These are phyloP conservation scores for Neocatenulostroma microsporum DNA, from an alignment of 2,329 filamentous ascomycete genomes.

Conservation along the genomic window DNA sequence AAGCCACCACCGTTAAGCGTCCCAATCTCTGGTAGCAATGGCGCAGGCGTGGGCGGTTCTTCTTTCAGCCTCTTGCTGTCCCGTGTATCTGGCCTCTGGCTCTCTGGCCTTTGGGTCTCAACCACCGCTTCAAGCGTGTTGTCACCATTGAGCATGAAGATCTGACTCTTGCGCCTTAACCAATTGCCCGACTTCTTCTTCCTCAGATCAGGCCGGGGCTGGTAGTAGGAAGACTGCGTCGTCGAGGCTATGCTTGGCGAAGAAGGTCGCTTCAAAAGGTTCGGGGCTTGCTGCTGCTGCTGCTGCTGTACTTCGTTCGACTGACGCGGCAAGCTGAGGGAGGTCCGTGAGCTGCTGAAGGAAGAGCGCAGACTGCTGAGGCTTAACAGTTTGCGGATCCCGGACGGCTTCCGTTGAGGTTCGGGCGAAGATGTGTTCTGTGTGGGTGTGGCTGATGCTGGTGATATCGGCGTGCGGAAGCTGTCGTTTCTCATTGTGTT, in stretches of 20 bases:
- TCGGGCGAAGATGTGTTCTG: constrained; percentile 6
- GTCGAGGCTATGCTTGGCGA: constrained; percentile 20
- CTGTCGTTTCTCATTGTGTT: constrained; percentile 12
- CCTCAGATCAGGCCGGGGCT: constrained; percentile 13
- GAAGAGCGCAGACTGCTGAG: constrained; percentile 28
- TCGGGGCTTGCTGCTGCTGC: constrained; percentile 5
- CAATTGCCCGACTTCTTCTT: constrained; percentile 26
- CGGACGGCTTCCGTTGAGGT: constrained; percentile 15
- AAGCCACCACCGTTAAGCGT: constrained; percentile 18
- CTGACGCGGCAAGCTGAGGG: constrained; percentile 18
- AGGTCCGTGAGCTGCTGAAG: constrained; percentile 30
- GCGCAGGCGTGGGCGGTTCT: constrained; percentile 12
- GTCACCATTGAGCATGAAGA: constrained; percentile 23
- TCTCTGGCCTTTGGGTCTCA: constrained; percentile 11
- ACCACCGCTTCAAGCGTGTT: constrained; percentile 18
- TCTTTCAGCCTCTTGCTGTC: constrained; percentile 22
- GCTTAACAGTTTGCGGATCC: constrained; percentile 27
- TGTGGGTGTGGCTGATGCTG: constrained; percentile 11
- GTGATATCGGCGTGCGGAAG: constrained; percentile 17
- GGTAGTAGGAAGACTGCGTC: constrained; percentile 13
- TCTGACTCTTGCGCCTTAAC: constrained; percentile 30
- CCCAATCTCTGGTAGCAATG: constrained; percentile 24
- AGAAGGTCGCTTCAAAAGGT: constrained; percentile 14
- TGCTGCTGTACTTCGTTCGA: constrained; percentile 7
- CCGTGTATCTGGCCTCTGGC: constrained; percentile 13